These are phyloP conservation scores for Anisodus acutangulus DNA, from an alignment of 257 asterid genomes.

Conservation along the genomic window DNA sequence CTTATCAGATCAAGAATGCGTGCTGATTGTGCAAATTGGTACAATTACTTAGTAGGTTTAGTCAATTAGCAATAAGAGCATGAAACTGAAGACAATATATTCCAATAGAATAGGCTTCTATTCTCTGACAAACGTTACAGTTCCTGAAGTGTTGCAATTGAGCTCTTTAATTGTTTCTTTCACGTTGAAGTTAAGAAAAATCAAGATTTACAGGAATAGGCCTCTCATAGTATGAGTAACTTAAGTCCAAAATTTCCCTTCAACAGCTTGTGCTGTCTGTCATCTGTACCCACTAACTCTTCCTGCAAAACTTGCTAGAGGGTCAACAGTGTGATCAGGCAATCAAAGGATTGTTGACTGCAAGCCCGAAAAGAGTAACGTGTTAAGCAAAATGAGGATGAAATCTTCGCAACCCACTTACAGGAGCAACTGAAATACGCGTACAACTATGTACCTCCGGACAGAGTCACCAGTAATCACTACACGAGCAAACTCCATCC, in stretches of 20 bases:
- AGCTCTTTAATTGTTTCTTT: not conserved
- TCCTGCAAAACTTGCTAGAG: slow-evolving; percentile 1
- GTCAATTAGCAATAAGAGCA: not conserved
- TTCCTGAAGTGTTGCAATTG: not conserved
- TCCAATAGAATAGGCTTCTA: not conserved
- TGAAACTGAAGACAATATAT: not conserved
- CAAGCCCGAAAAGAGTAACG: not conserved
- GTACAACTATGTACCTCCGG: not conserved
- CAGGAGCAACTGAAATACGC: not conserved
- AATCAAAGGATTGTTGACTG: slow-evolving; percentile 8
- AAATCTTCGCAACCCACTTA: not conserved
- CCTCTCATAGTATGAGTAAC: not conserved
- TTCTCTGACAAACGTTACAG: not conserved
- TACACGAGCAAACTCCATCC: slow-evolving; percentile 79
- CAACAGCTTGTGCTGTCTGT: not conserved
- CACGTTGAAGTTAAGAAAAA: not conserved
- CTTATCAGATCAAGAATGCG: not conserved
- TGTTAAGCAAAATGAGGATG: not conserved
- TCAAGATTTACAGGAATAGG: not conserved
- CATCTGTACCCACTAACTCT: not conserved
- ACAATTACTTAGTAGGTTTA: not conserved
- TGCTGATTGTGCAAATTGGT: not conserved
- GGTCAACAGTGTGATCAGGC: slow-evolving; percentile 4
- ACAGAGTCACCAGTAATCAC: slow-evolving; percentile 82
- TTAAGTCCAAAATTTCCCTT: not conserved